Percentiles rank a stretch among this genome's conserved stretches.
phyloP scores from a whole-genome alignment of 441 rosid genomes.

The Corymbia calophylla region DNA sequence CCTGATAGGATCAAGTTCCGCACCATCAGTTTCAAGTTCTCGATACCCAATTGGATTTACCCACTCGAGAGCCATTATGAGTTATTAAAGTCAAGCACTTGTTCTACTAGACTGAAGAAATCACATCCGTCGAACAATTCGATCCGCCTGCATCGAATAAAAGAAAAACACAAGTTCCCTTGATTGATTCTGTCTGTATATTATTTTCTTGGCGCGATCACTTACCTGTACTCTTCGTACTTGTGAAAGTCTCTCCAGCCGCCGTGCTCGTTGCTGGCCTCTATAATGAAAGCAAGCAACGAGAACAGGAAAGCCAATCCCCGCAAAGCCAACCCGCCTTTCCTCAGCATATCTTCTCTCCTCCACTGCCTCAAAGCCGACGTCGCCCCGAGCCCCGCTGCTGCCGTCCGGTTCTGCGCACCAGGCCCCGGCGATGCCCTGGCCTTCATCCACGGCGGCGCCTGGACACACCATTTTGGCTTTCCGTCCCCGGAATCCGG shows the following conservation, averaged over 20 bases:
- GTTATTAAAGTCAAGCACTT: not conserved
- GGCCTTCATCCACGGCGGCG: not conserved
- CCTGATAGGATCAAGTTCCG: not conserved
- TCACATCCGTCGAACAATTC: not conserved
- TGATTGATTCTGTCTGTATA: not conserved
- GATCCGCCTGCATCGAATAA: not conserved
- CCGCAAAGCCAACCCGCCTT: not conserved
- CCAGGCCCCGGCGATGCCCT: not conserved
- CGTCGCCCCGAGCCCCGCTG: not conserved
- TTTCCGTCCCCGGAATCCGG: not conserved
- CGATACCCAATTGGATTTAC: not conserved
- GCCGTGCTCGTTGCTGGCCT: slow-evolving; percentile 5
- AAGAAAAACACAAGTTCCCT: not conserved
- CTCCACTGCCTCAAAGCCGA: not conserved
- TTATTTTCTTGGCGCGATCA: not conserved
- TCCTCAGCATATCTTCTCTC: slow-evolving; percentile 1
- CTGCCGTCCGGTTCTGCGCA: not conserved
- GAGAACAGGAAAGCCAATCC: slow-evolving; percentile 11
- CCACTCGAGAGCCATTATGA: not conserved
- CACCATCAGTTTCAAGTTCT: not conserved
- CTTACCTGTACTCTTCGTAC: slow-evolving; percentile 3
- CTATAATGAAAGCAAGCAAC: slow-evolving; percentile 1
- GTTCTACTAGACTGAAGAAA: not conserved
- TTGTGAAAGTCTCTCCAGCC: not conserved
- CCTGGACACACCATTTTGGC: not conserved